Percentiles rank a stretch among this genome's conserved stretches.
Conservation (phyloP, 2,329 filamentous ascomycete species). For the Penicillium sp. region DNA sequence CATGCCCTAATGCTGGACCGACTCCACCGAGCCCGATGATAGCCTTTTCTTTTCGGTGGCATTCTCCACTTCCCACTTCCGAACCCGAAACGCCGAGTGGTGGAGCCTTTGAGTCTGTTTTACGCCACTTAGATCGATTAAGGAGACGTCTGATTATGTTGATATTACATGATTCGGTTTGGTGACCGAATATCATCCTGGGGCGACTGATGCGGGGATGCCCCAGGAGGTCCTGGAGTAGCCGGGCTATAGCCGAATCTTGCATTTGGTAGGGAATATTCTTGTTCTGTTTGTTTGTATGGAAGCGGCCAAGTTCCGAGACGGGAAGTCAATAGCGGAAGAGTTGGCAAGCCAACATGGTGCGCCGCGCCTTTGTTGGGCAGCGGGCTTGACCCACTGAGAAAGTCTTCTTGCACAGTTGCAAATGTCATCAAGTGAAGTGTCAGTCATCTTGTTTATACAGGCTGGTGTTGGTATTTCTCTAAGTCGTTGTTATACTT, state of each 20-base stretch:
- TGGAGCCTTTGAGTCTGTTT: not conserved
- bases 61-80: not conserved
- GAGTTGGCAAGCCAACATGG: not conserved
- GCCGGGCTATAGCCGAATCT: not conserved
- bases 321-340: not conserved
- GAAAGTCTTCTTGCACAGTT: not conserved
- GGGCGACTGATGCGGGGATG: slow-evolving; percentile 4
- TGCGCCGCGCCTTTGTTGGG: not conserved
- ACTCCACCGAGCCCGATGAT: slow-evolving; percentile 4
- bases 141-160: not conserved
- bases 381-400: not conserved
- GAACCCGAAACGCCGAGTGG: slow-evolving; percentile 9
- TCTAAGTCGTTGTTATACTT: not conserved
- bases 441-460: too few relatives aligned
- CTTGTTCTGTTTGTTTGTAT: not conserved
- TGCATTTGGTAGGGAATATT: not conserved
- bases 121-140: slow-evolving; percentile 1
- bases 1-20: not conserved
- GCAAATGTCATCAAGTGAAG: not conserved
- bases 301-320: slow-evolving; percentile 3
- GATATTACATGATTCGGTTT: slow-evolving; percentile 5
- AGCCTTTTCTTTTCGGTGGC: slow-evolving; percentile 3
- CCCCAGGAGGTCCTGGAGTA: not conserved
- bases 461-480: not conserved
- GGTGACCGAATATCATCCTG: not conserved